Percentiles rank a stretch among this genome's conserved stretches.
Conservation (phyloP, 2,329 filamentous ascomycete genomes). For the Alternaria sp. region DNA sequence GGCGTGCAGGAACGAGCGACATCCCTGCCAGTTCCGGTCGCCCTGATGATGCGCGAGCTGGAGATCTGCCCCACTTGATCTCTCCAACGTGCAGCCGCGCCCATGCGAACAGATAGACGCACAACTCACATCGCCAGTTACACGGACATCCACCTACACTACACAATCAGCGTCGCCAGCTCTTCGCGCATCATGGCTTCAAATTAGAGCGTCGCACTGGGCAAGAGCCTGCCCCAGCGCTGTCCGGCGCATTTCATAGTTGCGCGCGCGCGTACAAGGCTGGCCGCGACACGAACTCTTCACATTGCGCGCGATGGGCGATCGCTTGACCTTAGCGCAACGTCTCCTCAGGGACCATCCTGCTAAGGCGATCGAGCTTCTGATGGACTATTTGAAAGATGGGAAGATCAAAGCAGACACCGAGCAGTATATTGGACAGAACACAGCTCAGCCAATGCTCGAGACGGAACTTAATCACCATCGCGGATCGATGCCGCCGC, state of each 20-base stretch:
- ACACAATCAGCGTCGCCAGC: not conserved
- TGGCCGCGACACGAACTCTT: not conserved
- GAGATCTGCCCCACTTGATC: not conserved
- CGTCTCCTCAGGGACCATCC: not conserved
- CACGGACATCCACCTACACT: not conserved
- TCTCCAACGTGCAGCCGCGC: not conserved
- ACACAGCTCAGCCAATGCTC: no score
- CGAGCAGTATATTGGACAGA: no score
- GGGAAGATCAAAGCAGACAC: no score
- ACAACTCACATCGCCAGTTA: not conserved
- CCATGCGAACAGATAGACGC: not conserved
- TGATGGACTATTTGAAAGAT: not conserved
- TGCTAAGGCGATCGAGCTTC: not conserved
- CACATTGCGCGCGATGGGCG: not conserved
- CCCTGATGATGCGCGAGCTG: not conserved
- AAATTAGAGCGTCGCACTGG: not conserved
- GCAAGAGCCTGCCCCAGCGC: not conserved
- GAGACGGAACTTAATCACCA: no score
- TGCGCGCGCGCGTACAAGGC: not conserved
- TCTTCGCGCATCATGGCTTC: not conserved
- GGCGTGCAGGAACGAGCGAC: not conserved
- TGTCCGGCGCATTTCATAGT: not conserved
- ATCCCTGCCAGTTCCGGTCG: not conserved
- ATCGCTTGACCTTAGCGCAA: not conserved
- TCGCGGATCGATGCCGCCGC: no score